phyloP scores from a whole-genome alignment of 495 filamentous ascomycete species.

The Penicillium flavigenum region DNA sequence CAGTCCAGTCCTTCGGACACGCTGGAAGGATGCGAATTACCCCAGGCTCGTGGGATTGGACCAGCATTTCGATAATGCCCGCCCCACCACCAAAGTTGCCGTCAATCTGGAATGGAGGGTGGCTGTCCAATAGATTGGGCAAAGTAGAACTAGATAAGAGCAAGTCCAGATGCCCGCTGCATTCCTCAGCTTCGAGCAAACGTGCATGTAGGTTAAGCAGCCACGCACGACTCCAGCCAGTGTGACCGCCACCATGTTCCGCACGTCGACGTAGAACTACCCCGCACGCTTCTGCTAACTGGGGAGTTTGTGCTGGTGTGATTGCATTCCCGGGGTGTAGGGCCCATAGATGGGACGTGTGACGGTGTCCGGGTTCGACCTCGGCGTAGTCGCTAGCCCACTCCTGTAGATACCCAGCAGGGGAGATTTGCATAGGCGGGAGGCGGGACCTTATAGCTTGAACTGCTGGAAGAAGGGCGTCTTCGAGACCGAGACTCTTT shows the following conservation, averaged over 20 bases:
- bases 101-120: slow-evolving; percentile 52
- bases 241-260: slow-evolving; percentile 45
- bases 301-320: slow-evolving; percentile 22
- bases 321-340: slow-evolving; percentile 37
- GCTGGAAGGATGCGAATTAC: slow-evolving; percentile 46
- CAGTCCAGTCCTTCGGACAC: slow-evolving; percentile 40
- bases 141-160: slow-evolving; percentile 42
- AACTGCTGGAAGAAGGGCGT: slow-evolving; percentile 21
- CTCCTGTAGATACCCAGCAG: slow-evolving; percentile 47
- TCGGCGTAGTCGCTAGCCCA: slow-evolving; percentile 49
- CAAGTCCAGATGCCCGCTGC: slow-evolving; percentile 36
- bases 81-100: slow-evolving; percentile 53
- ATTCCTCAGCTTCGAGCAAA: slow-evolving; percentile 29
- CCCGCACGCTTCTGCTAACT: slow-evolving; percentile 36
- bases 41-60: slow-evolving; percentile 49
- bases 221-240: slow-evolving; percentile 52
- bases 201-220: slow-evolving; percentile 43
- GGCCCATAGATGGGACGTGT: slow-evolving; percentile 49
- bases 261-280: slow-evolving; percentile 40
- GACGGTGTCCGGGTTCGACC: slow-evolving; percentile 49
- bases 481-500: slow-evolving; percentile 24
- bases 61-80: slow-evolving; percentile 50
- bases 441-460: slow-evolving; percentile 23
- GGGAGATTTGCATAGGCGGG: slow-evolving; percentile 36
- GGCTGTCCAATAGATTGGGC: slow-evolving; percentile 44